Evolutionary conservation across 2,329 filamentous ascomycete genomes (phyloP).

Genomic region (Beauveria bassiana): DNA sequence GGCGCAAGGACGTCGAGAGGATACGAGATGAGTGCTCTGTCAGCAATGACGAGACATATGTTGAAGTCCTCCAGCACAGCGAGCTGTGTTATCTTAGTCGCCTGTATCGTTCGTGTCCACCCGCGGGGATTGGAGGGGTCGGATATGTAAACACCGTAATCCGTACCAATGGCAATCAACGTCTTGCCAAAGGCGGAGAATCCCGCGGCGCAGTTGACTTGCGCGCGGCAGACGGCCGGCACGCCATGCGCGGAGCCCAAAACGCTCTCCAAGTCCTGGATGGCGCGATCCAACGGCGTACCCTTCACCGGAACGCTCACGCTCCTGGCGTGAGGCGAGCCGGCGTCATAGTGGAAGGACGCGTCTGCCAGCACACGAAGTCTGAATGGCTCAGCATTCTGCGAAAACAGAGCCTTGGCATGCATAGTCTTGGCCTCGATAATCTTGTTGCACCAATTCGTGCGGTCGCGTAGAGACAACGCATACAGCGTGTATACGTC

Average conservation of each 20-base stretch:
- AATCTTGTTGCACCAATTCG: conserved; percentile 90
- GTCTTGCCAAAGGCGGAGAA: conserved; percentile 78
- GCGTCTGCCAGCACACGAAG: conserved; percentile 87
- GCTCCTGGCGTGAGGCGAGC: conserved; percentile 51
- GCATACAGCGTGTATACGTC: conserved; percentile 91
- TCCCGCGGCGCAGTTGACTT: conserved; percentile 87
- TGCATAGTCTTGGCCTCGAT: conserved; percentile 92
- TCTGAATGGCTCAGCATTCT: conserved; percentile 93
- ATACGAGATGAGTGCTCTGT: conserved; percentile 86
- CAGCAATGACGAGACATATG: conserved; percentile 81
- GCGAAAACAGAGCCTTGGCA: conserved; percentile 76
- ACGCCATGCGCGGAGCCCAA: conserved; percentile 66
- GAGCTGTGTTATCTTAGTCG: conserved; percentile 77
- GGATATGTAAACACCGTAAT: conserved; percentile 86
- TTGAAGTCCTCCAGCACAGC: conserved; percentile 94
- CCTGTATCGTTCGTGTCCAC: conserved; percentile 79
- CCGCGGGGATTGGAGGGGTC: conserved; percentile 83
- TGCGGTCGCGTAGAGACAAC: conserved; percentile 61
- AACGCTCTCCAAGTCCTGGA: conserved; percentile 75
- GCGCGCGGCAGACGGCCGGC: conserved; percentile 70
- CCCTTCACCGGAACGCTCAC: conserved; percentile 71
- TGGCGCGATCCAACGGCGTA: conserved; percentile 85
- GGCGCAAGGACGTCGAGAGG: conserved; percentile 78
- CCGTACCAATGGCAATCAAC: conserved; percentile 90
- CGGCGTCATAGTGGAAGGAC: conserved; percentile 73